Percentiles rank a stretch among this genome's conserved stretches.
Conservation (phyloP, 2,329 filamentous ascomycete species). For the Xylaria arbuscula region DNA sequence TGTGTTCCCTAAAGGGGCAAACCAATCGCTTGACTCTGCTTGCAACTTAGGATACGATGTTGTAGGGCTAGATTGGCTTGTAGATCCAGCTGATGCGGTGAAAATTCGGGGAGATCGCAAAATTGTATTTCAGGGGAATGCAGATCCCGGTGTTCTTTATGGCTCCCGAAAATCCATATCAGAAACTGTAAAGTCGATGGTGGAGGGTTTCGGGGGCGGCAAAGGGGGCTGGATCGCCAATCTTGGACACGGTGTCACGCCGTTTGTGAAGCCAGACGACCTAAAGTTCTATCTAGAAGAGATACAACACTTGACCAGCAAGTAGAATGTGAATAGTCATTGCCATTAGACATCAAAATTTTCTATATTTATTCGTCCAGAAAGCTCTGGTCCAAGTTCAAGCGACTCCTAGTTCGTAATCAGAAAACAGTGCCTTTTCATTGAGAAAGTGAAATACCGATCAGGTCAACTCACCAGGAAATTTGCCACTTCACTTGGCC, state of each 20-base stretch:
- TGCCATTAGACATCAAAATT: neutral
- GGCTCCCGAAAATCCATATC: constrained; percentile 86
- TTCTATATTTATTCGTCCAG: constrained; percentile 41
- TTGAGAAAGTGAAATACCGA: neutral
- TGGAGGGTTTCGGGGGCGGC: constrained; percentile 80
- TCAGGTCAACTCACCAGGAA: constrained; percentile 64
- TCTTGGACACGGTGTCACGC: constrained; percentile 95
- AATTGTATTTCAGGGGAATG: constrained; percentile 91
- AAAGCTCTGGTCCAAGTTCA: constrained; percentile 47
- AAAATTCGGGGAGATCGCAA: constrained; percentile 79
- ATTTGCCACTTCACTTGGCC: constrained; percentile 66
- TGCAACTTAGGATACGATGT: constrained; percentile 93
- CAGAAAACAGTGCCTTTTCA: constrained; percentile 23
- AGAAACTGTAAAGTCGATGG: constrained; percentile 84
- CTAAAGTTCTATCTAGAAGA: constrained; percentile 95
- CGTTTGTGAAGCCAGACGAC: constrained; percentile 92
- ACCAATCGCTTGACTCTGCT: constrained; percentile 89
- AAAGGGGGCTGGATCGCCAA: constrained; percentile 97
- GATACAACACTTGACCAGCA: constrained; percentile 76
- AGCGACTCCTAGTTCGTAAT: constrained; percentile 42
- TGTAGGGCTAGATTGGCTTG: constrained; percentile 93
- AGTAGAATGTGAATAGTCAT: constrained; percentile 39
- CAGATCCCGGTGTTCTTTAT: constrained; percentile 93
- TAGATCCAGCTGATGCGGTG: constrained; percentile 86
- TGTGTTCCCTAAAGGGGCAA: constrained; percentile 97